A percentile compares a stretch with the other conserved stretches of the same genome.
These are phyloP conservation scores for Lichtheimia corymbifera DNA, from an alignment of 371 early-diverging fungal genomes.

Conservation along the genomic window DNA sequence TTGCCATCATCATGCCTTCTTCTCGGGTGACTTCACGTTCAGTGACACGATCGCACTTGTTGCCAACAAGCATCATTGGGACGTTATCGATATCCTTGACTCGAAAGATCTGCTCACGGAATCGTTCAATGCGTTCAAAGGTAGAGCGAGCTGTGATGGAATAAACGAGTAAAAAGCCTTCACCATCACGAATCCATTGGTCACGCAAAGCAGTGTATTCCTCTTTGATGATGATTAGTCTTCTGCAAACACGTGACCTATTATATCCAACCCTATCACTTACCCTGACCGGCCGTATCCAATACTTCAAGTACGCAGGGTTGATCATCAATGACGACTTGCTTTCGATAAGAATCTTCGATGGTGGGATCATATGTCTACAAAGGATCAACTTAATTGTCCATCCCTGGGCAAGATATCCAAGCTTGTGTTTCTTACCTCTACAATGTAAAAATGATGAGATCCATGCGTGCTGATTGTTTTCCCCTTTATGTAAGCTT, in stretches of 20 bases:
- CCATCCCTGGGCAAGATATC: too few relatives aligned
- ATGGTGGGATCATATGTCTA: conserved; percentile 90
- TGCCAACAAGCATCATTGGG: conserved; percentile 88
- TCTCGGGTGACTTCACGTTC: conserved; percentile 75
- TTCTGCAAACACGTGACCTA: not conserved
- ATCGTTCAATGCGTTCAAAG: conserved; percentile 78
- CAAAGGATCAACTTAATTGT: not conserved
- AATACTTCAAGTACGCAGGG: conserved; percentile 92
- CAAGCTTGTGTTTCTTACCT: conserved; percentile 4
- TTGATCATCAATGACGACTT: conserved; percentile 95
- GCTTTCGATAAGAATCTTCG: conserved; percentile 94
- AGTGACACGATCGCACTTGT: conserved; percentile 81
- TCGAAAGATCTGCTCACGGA: conserved; percentile 78
- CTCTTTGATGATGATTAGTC: conserved; percentile 38
- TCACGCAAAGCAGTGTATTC: conserved; percentile 66
- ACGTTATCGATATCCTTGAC: conserved; percentile 81
- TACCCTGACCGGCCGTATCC: conserved; percentile 94
- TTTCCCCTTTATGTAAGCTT: conserved; percentile 8
- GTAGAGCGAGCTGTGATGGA: conserved; percentile 83
- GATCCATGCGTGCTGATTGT: not conserved
- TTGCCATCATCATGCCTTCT: conserved; percentile 31
- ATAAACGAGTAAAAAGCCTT: conserved; percentile 86
- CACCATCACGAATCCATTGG: conserved; percentile 64
- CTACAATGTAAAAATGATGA: conserved; percentile 3
- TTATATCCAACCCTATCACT: conserved; percentile 34